A percentile compares a stretch with the other conserved stretches of the same genome.
These are phyloP conservation scores for Chaetomiaceae sp. DNA, from an alignment of 2,329 filamentous ascomycete species.

Conservation along the genomic window DNA sequence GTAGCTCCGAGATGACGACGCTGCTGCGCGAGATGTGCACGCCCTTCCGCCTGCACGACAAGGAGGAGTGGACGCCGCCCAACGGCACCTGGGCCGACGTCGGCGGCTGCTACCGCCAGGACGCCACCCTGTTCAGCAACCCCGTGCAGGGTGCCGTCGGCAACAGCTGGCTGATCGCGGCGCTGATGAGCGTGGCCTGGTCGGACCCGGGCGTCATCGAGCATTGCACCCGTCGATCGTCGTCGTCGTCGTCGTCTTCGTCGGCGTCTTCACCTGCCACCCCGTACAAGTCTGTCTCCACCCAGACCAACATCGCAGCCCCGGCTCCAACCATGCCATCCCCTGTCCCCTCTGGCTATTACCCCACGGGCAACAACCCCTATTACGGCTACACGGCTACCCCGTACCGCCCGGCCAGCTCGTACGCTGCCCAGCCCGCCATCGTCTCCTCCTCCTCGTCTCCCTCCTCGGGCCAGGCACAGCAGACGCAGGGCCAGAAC, in stretches of 20 bases:
- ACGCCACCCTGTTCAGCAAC: conserved; percentile 34
- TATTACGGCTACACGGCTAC: no score
- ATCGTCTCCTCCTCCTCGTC: no score
- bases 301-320: no score
- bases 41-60: conserved; percentile 30
- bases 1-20: conserved; percentile 35
- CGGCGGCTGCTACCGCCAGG: conserved; percentile 19
- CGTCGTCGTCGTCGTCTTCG: not conserved
- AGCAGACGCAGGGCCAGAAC: not conserved
- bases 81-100: conserved; percentile 38
- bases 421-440: no score
- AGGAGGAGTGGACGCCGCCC: conserved; percentile 33
- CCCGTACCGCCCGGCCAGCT: no score
- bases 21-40: conserved; percentile 36
- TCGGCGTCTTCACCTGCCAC: no score
- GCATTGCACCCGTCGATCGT: conserved; percentile 33
- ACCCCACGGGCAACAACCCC: no score
- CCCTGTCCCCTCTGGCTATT: no score
- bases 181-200: conserved; percentile 41
- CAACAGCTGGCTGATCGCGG: conserved; percentile 40
- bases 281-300: no score
- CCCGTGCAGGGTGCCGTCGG: conserved; percentile 37
- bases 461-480: not conserved
- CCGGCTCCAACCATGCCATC: no score
- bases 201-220: conserved; percentile 30